phyloP scores from a whole-genome alignment of 805 yeast genomes.

The Hanseniaspora nectarophila region DNA sequence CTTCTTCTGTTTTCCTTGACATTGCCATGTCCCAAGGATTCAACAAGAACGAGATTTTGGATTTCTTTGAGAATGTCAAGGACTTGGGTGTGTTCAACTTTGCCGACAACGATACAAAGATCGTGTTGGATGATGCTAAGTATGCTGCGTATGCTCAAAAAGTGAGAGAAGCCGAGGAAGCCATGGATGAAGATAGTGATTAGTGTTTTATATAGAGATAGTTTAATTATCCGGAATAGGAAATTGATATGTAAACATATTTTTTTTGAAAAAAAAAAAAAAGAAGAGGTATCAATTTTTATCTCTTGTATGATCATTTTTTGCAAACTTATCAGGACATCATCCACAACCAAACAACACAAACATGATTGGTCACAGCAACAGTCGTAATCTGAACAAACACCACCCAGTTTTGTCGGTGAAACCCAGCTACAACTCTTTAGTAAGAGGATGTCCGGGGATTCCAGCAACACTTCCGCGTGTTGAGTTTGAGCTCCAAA shows the following conservation, averaged over 20 bases:
- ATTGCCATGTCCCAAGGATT: background rate
- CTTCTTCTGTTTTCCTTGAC: background rate
- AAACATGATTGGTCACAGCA: background rate
- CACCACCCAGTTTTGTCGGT: slow-evolving; percentile 29
- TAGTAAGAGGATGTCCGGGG: slow-evolving; percentile 59
- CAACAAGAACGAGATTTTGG: background rate
- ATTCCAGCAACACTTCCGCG: slow-evolving; percentile 51
- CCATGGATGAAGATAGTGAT: background rate
- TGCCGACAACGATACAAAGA: slow-evolving; percentile 14
- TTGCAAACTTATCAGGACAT: too few relatives aligned
- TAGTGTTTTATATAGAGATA: background rate
- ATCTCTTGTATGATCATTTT: too few relatives aligned
- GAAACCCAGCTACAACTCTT: slow-evolving; percentile 41
- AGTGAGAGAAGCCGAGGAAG: background rate
- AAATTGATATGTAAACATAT: slow-evolving; percentile 16
- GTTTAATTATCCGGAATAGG: background rate
- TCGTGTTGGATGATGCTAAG: slow-evolving; percentile 26
- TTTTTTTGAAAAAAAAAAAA: background rate
- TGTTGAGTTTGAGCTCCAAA: slow-evolving; percentile 43
- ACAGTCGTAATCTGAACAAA: slow-evolving; percentile 9
- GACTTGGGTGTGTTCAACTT: slow-evolving; percentile 3
- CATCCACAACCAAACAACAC: background rate
- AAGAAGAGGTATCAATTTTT: too few relatives aligned
- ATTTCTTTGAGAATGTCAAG: background rate
- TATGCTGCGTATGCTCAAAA: slow-evolving; percentile 1